phyloP scores from a whole-genome alignment of 2,329 filamentous ascomycete species.

The Sclerotinia borealis region DNA sequence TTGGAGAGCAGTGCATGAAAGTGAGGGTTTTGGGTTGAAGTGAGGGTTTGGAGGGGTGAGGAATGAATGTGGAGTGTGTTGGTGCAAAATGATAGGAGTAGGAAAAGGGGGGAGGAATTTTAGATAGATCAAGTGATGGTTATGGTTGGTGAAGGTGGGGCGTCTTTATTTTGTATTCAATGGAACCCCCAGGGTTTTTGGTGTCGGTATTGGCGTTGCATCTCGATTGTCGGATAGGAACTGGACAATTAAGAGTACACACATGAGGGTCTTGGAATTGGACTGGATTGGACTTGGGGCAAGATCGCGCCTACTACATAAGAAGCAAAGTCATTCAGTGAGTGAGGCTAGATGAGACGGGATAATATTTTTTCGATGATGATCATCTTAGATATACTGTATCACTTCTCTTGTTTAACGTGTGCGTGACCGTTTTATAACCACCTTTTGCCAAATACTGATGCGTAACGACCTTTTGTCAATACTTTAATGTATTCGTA shows the following conservation, averaged over 20 bases:
- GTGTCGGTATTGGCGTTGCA: conserved; percentile 4
- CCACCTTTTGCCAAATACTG: neutral
- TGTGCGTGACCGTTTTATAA: neutral
- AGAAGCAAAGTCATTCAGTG: neutral
- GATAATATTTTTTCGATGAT: conserved; percentile 5
- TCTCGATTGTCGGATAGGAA: neutral
- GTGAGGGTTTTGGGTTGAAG: conserved; percentile 88
- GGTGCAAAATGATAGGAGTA: neutral
- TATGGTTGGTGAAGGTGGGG: neutral
- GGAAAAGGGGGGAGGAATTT: neutral
- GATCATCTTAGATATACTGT: neutral
- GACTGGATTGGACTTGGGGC: neutral
- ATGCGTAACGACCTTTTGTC: neutral
- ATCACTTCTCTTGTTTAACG: neutral
- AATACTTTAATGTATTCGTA: neutral
- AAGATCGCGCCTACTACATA: conserved; percentile 4
- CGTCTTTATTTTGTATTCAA: conserved; percentile 11
- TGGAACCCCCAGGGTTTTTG: neutral
- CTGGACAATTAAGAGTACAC: neutral
- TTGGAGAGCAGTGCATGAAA: conserved; percentile 83
- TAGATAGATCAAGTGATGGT: neutral
- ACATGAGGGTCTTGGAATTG: neutral
- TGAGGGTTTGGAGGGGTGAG: conserved; percentile 33
- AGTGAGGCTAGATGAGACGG: neutral
- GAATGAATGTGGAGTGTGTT: neutral